Evolutionary conservation across 177 flowering plant species (phyloP), one percentile per base, ranked within the genome.

Genomic region (Vitis hybrid): DNA sequence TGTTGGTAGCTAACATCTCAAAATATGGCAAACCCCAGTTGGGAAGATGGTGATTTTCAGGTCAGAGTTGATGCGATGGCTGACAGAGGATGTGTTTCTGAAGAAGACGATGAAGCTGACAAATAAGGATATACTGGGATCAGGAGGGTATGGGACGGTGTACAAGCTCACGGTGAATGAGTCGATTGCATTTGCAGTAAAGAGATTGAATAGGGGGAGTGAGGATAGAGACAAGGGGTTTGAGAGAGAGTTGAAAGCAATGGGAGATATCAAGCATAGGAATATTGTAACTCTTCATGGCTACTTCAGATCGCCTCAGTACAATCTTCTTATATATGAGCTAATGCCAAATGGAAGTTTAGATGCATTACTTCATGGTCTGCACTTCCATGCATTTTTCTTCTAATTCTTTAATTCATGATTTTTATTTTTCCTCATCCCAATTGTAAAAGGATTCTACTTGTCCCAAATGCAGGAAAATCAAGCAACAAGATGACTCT

Each of bases 291-390:
- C 90, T 63, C 98, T 93, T 56, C 87, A 89, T 78, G 99, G 98
- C 74, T 95, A 95, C 60, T 93, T 78, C 84, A 85, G 87, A 45
- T 79, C 93, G 12, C 81, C 89, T 66, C 86, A 84, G 33, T 91
- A 86, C 65, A 91, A 95, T 77, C 94, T 91, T 73, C 96, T 95
- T 64, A 89, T 95, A 26, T 93, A 90, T 76, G 97, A 91, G 70
- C 86, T 93, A 1, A 95, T 95, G 99, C 96, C 94, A 5, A 91
- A 91, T 80, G 99, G 98, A 76, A 88, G 98, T 60, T 72, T 95
- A 68, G 88, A 93, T 72, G 11, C 80, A 31, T 69, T 76, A 29
- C 89, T 95, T 29, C 94, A 91, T 73, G 96, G 99, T 16, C 7
- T 26, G 29, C 5, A n/a, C n/a, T 56, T 56, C 18, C 59, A 56